Evolutionary conservation across 1,139 yeast species (phyloP).

Genomic region (Taphrina flavorubra): DNA sequence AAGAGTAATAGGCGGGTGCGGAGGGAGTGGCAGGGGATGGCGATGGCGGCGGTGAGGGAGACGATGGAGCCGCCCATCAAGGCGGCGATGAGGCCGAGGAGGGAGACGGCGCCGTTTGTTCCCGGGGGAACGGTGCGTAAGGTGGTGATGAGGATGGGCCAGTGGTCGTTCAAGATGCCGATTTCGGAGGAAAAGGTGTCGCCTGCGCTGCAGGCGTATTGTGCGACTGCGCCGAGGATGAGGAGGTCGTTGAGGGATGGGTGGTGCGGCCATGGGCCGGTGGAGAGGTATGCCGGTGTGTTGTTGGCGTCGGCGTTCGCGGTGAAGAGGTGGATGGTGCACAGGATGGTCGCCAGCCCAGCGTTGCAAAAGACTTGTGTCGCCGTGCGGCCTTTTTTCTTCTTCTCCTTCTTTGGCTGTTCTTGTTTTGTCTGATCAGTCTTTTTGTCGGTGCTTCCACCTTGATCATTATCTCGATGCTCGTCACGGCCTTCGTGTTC

Average conservation of each 20-base stretch:
- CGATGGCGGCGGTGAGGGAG: conserved; percentile 49
- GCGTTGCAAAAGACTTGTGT: conserved; percentile 42
- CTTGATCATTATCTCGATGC: no score
- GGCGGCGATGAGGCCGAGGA: conserved; percentile 55
- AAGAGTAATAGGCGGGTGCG: conserved; percentile 47
- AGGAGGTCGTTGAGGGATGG: conserved; percentile 48
- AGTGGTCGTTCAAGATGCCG: conserved; percentile 55
- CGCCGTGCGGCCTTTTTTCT: conserved; percentile 43
- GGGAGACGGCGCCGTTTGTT: conserved; percentile 59
- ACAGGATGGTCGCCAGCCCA: conserved; percentile 22
- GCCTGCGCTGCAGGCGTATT: conserved; percentile 58
- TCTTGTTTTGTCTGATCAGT: neutral
- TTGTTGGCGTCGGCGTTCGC: neutral
- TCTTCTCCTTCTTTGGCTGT: neutral
- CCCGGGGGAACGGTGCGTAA: conserved; percentile 57
- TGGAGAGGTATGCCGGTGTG: conserved; percentile 24
- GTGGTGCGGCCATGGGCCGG: neutral
- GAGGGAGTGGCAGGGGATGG: conserved; percentile 40
- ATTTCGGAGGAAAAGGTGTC: conserved; percentile 61
- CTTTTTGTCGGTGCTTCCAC: no score
- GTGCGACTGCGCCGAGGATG: conserved; percentile 50
- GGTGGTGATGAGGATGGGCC: conserved; percentile 57
- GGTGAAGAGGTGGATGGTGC: conserved; percentile 28
- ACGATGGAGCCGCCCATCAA: conserved; percentile 54
- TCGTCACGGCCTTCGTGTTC: neutral